Conservation (phyloP, 441 rosid genomes). For the Rhodomyrtus psidioides region DNA sequence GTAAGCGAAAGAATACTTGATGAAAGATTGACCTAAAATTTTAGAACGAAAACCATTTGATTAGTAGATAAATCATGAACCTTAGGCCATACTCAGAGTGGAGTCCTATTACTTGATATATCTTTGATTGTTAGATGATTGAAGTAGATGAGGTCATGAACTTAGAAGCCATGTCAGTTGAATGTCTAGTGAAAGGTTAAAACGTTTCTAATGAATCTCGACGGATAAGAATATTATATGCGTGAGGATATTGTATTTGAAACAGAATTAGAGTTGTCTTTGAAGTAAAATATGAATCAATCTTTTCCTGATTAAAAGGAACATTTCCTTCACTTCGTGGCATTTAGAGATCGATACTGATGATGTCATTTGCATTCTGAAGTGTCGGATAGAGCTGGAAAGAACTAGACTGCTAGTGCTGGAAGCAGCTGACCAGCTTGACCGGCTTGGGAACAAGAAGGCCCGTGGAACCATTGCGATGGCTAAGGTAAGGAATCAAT, state of each 20-base stretch:
- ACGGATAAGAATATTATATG: background rate
- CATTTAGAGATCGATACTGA: background rate
- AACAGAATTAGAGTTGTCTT: background rate
- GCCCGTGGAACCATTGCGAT: constrained; percentile 76
- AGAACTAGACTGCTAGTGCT: constrained; percentile 75
- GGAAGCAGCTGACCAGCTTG: constrained; percentile 93
- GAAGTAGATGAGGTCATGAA: background rate
- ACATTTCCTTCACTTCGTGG: background rate
- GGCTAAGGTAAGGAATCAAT: constrained; percentile 63
- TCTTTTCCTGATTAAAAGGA: background rate
- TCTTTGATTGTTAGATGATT: background rate
- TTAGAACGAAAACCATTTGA: background rate
- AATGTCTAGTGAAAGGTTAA: background rate
- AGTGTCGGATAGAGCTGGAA: constrained; percentile 88
- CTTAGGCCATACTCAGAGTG: background rate
- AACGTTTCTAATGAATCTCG: background rate
- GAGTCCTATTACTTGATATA: background rate
- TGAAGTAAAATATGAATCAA: background rate
- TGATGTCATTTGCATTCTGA: constrained; percentile 5
- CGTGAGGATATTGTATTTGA: background rate
- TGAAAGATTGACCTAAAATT: background rate
- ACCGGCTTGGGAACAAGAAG: constrained; percentile 78
- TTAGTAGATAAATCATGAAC: background rate
- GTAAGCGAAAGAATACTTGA: background rate
- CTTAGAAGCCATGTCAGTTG: background rate